Conservation (phyloP, 768 basidiomycete genomes). For the Hericium coralloides region DNA sequence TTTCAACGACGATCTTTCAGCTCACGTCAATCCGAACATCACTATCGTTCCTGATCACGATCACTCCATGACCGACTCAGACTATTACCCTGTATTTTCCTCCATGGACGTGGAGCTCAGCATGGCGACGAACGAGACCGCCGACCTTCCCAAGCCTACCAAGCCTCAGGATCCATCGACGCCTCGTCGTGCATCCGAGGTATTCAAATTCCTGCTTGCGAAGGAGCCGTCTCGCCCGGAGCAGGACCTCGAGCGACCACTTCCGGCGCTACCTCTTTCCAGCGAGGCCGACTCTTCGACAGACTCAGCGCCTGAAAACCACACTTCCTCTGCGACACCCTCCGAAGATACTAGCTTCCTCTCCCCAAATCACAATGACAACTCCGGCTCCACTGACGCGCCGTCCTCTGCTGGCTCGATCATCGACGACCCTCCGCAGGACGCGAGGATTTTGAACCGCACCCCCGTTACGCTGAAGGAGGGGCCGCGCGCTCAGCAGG, state of each 20-base stretch:
- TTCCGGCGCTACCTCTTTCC: conserved; percentile 26
- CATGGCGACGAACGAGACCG: conserved; percentile 28
- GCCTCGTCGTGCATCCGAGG: conserved; percentile 57
- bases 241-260: conserved; percentile 26
- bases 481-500: neutral
- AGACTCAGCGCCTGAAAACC: neutral
- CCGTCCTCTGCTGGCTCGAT: conserved; percentile 11
- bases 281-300: conserved; percentile 18
- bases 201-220: conserved; percentile 63
- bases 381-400: neutral
- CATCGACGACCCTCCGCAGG: conserved; percentile 9
- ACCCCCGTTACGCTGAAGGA: conserved; percentile 6
- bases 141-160: conserved; percentile 11
- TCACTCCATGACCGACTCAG: conserved; percentile 22
- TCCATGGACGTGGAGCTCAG: conserved; percentile 75
- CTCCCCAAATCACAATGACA: neutral
- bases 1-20: conserved; percentile 24
- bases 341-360: neutral
- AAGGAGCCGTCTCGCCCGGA: conserved; percentile 19
- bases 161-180: conserved; percentile 31
- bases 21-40: conserved; percentile 22
- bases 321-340: conserved; percentile 7
- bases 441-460: conserved; percentile 10
- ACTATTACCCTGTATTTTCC: conserved; percentile 45
- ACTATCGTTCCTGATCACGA: conserved; percentile 34